Evolutionary conservation across 225 moss, liverwort and hornwort species (phyloP).

Genomic region (Sphagnum contortum): DNA sequence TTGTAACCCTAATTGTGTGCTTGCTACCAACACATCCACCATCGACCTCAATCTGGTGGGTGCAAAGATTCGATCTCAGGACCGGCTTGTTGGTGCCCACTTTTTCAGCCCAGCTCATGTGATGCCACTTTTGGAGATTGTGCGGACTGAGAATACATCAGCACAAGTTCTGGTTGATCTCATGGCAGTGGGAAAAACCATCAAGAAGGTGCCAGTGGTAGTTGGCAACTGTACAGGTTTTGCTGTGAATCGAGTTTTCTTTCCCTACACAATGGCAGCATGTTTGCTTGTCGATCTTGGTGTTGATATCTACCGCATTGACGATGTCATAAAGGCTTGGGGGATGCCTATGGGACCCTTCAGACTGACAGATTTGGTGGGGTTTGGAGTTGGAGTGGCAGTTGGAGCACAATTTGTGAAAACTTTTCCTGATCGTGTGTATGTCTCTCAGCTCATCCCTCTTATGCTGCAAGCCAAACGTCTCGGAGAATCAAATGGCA

Average conservation of each 20-base stretch:
- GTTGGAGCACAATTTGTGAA: constrained; percentile 67
- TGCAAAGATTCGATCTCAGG: constrained; percentile 73
- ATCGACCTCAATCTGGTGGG: constrained; percentile 87
- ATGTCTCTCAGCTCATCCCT: constrained; percentile 39
- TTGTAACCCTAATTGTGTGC: constrained; percentile 62
- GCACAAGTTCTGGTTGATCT: constrained; percentile 92
- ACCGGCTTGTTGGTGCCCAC: constrained; percentile 88
- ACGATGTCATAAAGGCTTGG: constrained; percentile 81
- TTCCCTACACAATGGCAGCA: constrained; percentile 88
- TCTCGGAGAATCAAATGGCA: constrained; percentile 74
- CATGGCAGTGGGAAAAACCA: constrained; percentile 74
- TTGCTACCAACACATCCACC: constrained; percentile 92
- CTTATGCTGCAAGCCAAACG: constrained; percentile 63
- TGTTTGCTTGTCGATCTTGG: constrained; percentile 69
- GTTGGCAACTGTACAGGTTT: constrained; percentile 98
- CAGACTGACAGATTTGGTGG: constrained; percentile 86
- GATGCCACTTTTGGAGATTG: constrained; percentile 96
- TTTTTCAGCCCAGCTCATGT: constrained; percentile 99
- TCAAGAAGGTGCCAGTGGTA: constrained; percentile 88
- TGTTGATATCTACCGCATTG: constrained; percentile 78
- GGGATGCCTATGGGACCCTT: constrained; percentile 99
- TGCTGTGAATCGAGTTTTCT: constrained; percentile 96
- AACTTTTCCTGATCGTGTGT: constrained; percentile 56
- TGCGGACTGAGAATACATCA: constrained; percentile 89
- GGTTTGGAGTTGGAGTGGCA: constrained; percentile 66